phyloP scores from a whole-genome alignment of 1,139 yeast genomes.

The Pichia sp. region DNA sequence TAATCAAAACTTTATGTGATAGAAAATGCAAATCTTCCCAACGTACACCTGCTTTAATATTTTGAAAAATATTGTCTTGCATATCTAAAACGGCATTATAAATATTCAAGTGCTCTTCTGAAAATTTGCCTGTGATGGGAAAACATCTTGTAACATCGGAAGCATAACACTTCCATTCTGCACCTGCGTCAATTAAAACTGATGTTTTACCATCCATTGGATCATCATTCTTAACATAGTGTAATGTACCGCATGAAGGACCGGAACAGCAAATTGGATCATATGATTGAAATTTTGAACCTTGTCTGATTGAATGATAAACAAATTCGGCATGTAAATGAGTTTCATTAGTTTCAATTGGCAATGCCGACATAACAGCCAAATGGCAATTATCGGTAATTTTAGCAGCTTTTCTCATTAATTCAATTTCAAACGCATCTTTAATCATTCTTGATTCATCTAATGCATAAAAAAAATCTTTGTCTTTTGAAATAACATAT shows the following conservation, averaged over 20 bases:
- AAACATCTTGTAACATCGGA: conserved; percentile 92
- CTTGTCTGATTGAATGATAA: conserved; percentile 91
- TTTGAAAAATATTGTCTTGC: conserved; percentile 65
- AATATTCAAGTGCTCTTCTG: conserved; percentile 75
- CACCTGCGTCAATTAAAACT: conserved; percentile 90
- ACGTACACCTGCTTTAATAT: conserved; percentile 69
- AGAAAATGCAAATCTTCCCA: conserved; percentile 84
- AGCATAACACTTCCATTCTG: conserved; percentile 92
- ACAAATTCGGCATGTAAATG: conserved; percentile 94
- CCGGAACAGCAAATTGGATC: conserved; percentile 97
- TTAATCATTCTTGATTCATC: conserved; percentile 84
- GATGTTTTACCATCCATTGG: conserved; percentile 43
- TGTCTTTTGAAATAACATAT: conserved; percentile 37
- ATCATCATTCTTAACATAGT: conserved; percentile 75
- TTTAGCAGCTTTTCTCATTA: conserved; percentile 72
- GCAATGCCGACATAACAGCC: conserved; percentile 89
- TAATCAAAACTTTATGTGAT: conserved; percentile 72
- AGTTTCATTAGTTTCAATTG: conserved; percentile 80
- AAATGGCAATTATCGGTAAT: conserved; percentile 84
- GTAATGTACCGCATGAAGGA: conserved; percentile 83
- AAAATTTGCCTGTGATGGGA: conserved; percentile 88
- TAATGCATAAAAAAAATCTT: conserved; percentile 59
- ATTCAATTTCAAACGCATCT: conserved; percentile 70
- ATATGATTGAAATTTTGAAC: conserved; percentile 80
- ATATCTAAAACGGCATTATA: conserved; percentile 77